Evolutionary conservation across 2,329 filamentous ascomycete species (phyloP), one percentile per base, ranked within the genome.

Genomic region (Monosporascus sp.): DNA sequence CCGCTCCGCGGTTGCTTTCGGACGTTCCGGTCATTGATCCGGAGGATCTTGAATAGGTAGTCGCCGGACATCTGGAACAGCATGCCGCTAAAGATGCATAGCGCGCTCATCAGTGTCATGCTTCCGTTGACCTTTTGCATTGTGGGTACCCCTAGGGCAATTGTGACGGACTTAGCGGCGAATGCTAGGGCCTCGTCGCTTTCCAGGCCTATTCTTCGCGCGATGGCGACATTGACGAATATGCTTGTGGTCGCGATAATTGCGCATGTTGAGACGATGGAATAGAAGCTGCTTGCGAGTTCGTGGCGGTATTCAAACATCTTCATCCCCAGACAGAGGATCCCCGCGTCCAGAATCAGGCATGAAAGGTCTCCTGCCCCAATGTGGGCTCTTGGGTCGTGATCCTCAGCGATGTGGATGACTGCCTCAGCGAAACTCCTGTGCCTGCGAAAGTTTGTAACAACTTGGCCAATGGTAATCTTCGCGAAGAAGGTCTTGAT

Each of bases 251-350:
- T 51, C 5, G 67, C 61, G 2, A 64, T 55, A 3, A 58, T 22
- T 2, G 61, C 51, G 46, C 63, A 68, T 2, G 65, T 65, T 18
- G 55, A 55, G 3, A 65, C 53, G 5, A 68, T 62, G 8, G 65
- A 63, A 24, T 51, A 52, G 36, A 63, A 50, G 47, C 60, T 62
- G 5, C 55, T 51, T 59, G 62, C 65, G 6, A 69, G 56, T 45
- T 67, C 66, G n/a, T 54, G 54, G 20, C 67, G 63, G 51, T 68
- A 64, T 49, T 69, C 66, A 54, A 65, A 69, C 62, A 69, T 68
- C 55, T 69, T 69, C 54, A 68, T 61, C 0, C 66, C 65, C 52
- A 68, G 54, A 37, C 61, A 65, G 24, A 63, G 59, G 31, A 69
- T 67, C 9, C 67, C 67, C 5, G 66, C 65, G 31, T 69, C 66